These are phyloP conservation scores for Vickermania spadyakhi DNA, from an alignment of 208 protist genomes.

Conservation along the genomic window DNA sequence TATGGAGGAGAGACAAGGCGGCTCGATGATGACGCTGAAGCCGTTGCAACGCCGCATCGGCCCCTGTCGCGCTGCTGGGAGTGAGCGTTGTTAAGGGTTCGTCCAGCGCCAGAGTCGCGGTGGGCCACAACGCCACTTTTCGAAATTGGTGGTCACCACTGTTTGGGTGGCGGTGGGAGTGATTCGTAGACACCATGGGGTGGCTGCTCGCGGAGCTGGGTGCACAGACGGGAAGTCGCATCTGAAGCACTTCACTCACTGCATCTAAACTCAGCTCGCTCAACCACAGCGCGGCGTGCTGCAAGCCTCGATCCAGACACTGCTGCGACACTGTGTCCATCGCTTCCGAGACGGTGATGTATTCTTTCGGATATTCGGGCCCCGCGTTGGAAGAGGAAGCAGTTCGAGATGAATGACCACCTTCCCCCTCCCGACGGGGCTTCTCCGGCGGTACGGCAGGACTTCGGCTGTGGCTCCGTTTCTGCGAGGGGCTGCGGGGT, in stretches of 20 bases:
- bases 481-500: no score
- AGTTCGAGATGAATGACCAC: no score
- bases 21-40: conserved; percentile 37
- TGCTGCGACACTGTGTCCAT: conserved; percentile 44
- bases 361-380: no score
- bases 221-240: not conserved
- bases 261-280: conserved; percentile 48
- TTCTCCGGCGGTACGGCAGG: no score
- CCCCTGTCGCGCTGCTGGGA: not conserved
- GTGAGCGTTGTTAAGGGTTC: not conserved
- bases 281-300: conserved; percentile 45
- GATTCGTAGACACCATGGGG: not conserved
- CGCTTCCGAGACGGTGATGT: conserved; percentile 28
- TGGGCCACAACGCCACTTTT: not conserved
- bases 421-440: no score
- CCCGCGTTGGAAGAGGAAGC: no score
- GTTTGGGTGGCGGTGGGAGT: not conserved
- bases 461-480: no score
- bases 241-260: not conserved
- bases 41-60: not conserved
- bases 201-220: not conserved
- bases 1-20: conserved; percentile 39
- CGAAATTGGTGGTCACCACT: no score
- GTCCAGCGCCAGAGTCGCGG: conserved; percentile 1
- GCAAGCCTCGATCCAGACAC: conserved; percentile 52